Base-by-base conservation (phyloP, 1,139 yeast species). In the Hansenula lynferdii region DNA sequence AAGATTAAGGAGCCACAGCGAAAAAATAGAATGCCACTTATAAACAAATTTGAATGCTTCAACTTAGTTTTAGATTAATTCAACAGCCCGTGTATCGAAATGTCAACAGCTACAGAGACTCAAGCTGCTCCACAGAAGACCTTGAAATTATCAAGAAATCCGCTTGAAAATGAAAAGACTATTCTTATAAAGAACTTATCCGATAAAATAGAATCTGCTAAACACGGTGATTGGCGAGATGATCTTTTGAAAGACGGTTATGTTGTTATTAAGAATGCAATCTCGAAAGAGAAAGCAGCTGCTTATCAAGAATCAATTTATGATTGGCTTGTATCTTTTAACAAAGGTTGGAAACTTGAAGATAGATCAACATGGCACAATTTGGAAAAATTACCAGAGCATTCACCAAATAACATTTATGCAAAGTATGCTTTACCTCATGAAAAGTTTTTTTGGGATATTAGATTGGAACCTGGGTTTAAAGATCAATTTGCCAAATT, bases 381-480 rank as follows among this genome's bases (percentile, higher is more conserved):
- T 18, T n/a, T n/a, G n/a, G 50, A 49, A 16, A 49, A 55, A 31
- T 37, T 56, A 20, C 60, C 61, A 9, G 48, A 49, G 11, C 45
- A 41, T 11, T 23, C 43, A 3, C n/a, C 19, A 3, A 49, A 41
- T 35, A 45, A 47, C 15, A 37, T 44, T 10, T 50, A 41, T 27
- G 19, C 37, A 5, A 37, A 45, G 14, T 48, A 53, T 35, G 39
- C 47, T 31, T 41, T 48, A 14, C 41, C 47, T 12, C 60, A 55
- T 37, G 59, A 55, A 23, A 45, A 50, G 34, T 45, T 54, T 31
- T 46, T 56, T 42, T 55, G 60, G 60, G 58, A 55, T 29, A 39
- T 50, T 7, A 49, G 59, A 44, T 42, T 37, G 34, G 59, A 56
- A 27, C 42, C 37, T 11, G 55, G 54, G 1, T 47, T 48, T 22